A percentile compares a stretch with the other conserved stretches of the same genome.
phyloP scores from a whole-genome alignment of 176 grass and related monocot species.

The Eremochloa ophiuroides region DNA sequence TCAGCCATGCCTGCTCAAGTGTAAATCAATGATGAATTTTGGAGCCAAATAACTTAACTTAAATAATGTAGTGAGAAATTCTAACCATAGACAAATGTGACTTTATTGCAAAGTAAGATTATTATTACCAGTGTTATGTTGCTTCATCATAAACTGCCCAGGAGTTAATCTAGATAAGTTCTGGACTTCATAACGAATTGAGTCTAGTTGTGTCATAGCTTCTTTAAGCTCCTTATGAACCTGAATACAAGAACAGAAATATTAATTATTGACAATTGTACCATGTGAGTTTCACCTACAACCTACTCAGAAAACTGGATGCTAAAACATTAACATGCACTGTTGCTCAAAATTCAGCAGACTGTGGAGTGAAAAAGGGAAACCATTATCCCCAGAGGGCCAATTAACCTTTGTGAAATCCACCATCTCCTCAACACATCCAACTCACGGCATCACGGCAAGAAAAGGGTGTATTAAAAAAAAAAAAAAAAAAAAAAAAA shows the following conservation, averaged over 20 bases:
- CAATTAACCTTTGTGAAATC: background rate
- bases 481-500: too few species aligned
- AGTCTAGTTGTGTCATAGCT: slow-evolving; percentile 72
- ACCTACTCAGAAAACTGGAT: background rate
- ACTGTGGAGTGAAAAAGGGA: background rate
- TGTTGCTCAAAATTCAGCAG: background rate
- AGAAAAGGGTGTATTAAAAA: too few species aligned
- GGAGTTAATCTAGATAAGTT: slow-evolving; percentile 71
- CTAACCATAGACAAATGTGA: background rate
- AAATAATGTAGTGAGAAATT: slow-evolving; percentile 5
- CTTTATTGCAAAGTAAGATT: background rate
- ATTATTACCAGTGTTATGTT: slow-evolving; percentile 24
- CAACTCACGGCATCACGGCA: background rate
- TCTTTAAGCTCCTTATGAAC: slow-evolving; percentile 93
- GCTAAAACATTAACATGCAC: background rate
- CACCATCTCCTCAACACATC: background rate
- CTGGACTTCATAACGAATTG: slow-evolving; percentile 89
- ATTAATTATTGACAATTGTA: too few species aligned
- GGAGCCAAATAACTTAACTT: slow-evolving; percentile 15
- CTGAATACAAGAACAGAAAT: slow-evolving; percentile 31
- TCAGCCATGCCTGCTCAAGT: slow-evolving; percentile 18
- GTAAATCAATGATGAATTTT: too few species aligned
- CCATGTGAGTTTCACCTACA: background rate
- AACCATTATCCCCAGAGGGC: background rate
- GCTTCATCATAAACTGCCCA: slow-evolving; percentile 36